These are phyloP conservation scores for Colletotrichum sp. DNA, from an alignment of 2,329 filamentous ascomycete genomes.

Conservation along the genomic window DNA sequence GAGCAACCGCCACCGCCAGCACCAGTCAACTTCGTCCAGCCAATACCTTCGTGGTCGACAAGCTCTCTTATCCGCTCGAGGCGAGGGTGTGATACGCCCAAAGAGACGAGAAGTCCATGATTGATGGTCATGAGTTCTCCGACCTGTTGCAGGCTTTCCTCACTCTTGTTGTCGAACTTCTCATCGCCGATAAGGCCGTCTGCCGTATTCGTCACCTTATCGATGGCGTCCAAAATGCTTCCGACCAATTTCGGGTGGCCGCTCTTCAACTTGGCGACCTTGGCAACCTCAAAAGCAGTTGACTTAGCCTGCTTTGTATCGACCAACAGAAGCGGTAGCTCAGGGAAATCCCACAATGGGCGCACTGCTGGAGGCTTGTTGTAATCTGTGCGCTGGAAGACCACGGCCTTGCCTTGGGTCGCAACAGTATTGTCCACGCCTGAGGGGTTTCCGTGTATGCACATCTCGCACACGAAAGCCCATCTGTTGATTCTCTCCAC, in stretches of 20 bases:
- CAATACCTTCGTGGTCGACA: constrained; percentile 85
- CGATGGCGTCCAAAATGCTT: constrained; percentile 84
- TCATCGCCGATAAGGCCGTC: constrained; percentile 60
- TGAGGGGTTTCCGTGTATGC: constrained; percentile 95
- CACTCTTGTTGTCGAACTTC: constrained; percentile 70
- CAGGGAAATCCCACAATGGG: constrained; percentile 85
- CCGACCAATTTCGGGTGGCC: constrained; percentile 79
- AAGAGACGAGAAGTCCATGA: constrained; percentile 86
- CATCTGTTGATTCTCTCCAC: constrained; percentile 96
- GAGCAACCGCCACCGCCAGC: constrained; percentile 96
- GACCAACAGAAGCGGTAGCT: constrained; percentile 87
- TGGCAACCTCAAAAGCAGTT: constrained; percentile 83
- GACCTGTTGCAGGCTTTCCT: constrained; percentile 71
- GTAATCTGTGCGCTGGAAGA: constrained; percentile 85
- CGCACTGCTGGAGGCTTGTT: constrained; percentile 77
- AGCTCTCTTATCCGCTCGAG: constrained; percentile 91
- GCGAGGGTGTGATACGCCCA: constrained; percentile 93
- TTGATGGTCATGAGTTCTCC: constrained; percentile 94
- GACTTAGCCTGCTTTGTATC: constrained; percentile 90
- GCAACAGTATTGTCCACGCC: constrained; percentile 97
- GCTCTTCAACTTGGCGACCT: constrained; percentile 76
- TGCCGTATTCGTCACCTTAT: constrained; percentile 68
- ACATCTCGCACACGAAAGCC: constrained; percentile 97
- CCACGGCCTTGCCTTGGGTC: constrained; percentile 89
- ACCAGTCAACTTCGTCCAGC: constrained; percentile 97